Base-by-base conservation (phyloP, 73 alveolate genomes). In the Paraurostyla sp. region DNA sequence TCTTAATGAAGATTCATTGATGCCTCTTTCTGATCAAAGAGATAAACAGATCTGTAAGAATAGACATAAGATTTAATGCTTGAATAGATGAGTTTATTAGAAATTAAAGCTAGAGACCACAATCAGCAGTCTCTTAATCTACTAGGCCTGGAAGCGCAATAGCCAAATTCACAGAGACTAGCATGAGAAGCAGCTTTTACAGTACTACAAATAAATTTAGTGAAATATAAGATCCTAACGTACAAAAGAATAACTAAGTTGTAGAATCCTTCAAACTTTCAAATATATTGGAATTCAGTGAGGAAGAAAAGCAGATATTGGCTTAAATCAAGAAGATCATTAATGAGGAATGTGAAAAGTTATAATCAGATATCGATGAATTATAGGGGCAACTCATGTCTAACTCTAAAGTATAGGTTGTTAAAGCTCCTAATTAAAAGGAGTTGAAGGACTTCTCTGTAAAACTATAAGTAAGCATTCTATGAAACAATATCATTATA, bases 1-100 rank as follows among this genome's bases (percentile, higher is more conserved):
- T 27, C 25, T 87, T 0, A 42, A 40, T 23, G 93, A 87, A 51
- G 93, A 87, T 56, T 50, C 81, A 29, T 25, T 87, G 48, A 41
- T 87, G 87, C 93, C 93, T 7, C 27, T 87, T 6, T 30, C 50
- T 13, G 82, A 87, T 50, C 48, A 87, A 23, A 80, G 93, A 51
- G 87, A 87, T 56, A 54, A 71, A 45, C 49, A 87, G 51, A 85
- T 85, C 45, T 71, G 93, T 85, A 85, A 71, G 65, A 16, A n/a
- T 11, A 18, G 2, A 38, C n/a, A n/a, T n/a, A n/a, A n/a, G n/a
- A n/a, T n/a, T n/a, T n/a, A n/a, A n/a, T n/a, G n/a, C n/a, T n/a
- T n/a, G n/a, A n/a, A 49, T 49, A 75, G 69, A 75, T 75, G 73
- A 75, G 11, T 75, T 7, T 51, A 46, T 75, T 11, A 75, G 87